Evolutionary conservation across 306 rosid species (phyloP).

Genomic region (Quercus bicolor): DNA sequence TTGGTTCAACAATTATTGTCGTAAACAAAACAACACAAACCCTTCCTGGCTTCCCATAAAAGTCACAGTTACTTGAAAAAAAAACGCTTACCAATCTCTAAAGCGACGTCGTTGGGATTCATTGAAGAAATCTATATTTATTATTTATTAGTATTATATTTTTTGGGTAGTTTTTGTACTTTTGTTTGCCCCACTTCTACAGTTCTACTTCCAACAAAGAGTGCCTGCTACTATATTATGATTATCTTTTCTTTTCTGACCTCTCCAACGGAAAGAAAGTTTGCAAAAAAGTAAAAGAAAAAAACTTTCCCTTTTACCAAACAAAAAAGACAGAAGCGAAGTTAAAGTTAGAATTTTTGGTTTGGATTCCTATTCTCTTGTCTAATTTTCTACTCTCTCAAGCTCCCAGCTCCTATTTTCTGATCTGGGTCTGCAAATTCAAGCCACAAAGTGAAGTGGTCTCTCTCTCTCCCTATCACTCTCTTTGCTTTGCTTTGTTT

Average conservation of each 20-base stretch:
- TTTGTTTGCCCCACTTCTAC: not conserved
- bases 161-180: not conserved
- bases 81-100: not conserved
- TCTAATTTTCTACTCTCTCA: conserved; percentile 26
- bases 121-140: too few relatives aligned
- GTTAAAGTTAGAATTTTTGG: conserved; percentile 35
- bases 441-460: conserved; percentile 29
- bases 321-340: conserved; percentile 14
- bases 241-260: conserved; percentile 11
- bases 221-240: conserved; percentile 23
- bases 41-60: not conserved
- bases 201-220: conserved; percentile 8
- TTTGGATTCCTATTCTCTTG: conserved; percentile 26
- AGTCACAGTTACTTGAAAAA: not conserved
- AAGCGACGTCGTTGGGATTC: conserved; percentile 4
- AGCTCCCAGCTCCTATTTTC: conserved; percentile 10
- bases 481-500: conserved; percentile 22
- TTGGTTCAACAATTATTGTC: conserved; percentile 11
- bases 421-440: conserved; percentile 34
- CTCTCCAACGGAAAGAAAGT: conserved; percentile 30
- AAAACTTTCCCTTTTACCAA: conserved; percentile 47
- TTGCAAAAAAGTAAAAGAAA: conserved; percentile 26
- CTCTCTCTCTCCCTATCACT: conserved; percentile 3
- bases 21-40: not conserved
- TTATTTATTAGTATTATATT: too few relatives aligned